Evolutionary conservation across 305 asterid species (phyloP).

Genomic region (Rubia tinctorum): DNA sequence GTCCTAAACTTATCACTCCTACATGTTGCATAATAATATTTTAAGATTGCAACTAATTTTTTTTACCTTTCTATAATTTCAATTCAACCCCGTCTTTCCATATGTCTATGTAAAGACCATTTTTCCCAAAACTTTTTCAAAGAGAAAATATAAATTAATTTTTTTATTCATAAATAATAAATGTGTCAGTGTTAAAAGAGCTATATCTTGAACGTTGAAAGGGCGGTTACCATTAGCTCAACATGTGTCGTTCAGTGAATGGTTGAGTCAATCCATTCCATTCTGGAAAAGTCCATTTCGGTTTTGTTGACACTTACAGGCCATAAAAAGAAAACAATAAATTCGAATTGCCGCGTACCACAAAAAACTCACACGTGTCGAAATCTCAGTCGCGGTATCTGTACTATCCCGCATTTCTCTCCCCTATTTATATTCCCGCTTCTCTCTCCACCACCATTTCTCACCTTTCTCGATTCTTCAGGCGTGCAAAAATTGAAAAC

Average conservation of each 20-base stretch:
- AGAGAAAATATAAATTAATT: no score
- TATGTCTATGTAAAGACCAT: no score
- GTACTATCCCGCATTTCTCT: neutral
- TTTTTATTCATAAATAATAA: no score
- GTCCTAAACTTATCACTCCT: no score
- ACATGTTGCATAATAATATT: no score
- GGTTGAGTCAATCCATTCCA: no score
- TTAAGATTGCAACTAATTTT: no score
- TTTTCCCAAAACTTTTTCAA: no score
- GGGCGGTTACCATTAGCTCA: neutral
- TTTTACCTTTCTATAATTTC: no score
- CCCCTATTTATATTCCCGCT: neutral
- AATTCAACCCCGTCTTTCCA: no score
- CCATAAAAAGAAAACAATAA: neutral
- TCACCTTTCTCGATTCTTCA: neutral
- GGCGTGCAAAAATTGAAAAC: neutral
- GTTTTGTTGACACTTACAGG: neutral
- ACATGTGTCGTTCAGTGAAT: neutral
- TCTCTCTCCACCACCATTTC: neutral
- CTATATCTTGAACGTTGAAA: neutral
- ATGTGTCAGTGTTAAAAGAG: no score
- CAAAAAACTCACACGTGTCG: neutral
- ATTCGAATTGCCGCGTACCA: neutral
- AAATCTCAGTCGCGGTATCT: neutral
- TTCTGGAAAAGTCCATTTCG: neutral